Evolutionary conservation across 805 yeast species (phyloP).

Genomic region (Torulaspora quercuum): DNA sequence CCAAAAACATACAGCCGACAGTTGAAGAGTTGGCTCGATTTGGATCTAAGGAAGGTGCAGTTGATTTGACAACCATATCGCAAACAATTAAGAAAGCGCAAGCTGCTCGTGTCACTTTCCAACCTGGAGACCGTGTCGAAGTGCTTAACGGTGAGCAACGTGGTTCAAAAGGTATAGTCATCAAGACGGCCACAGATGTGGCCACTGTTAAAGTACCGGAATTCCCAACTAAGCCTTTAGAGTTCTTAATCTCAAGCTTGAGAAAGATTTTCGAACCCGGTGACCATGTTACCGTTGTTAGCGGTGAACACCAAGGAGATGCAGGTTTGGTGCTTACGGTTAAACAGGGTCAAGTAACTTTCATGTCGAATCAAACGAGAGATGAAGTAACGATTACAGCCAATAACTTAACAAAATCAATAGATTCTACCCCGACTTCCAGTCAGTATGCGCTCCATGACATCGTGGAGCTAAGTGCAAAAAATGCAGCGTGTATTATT

Average conservation of each 20-base stretch:
- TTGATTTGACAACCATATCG: conserved; percentile 83
- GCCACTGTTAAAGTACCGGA: conserved; percentile 49
- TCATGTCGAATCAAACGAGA: conserved; percentile 83
- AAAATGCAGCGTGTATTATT: conserved; percentile 82
- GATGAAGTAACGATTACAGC: conserved; percentile 91
- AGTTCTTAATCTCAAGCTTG: conserved; percentile 75
- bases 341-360: conserved; percentile 79
- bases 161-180: conserved; percentile 78
- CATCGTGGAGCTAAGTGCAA: conserved; percentile 81
- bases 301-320: conserved; percentile 89
- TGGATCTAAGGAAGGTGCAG: conserved; percentile 76
- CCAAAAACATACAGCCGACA: conserved; percentile 78
- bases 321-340: conserved; percentile 89
- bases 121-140: conserved; percentile 92
- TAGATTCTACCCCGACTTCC: conserved; percentile 75
- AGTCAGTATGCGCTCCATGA: conserved; percentile 86
- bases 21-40: conserved; percentile 85
- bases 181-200: conserved; percentile 59
- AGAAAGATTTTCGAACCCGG: conserved; percentile 86
- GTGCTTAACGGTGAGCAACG: conserved; percentile 91
- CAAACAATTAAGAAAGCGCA: conserved; percentile 71
- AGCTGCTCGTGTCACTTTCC: conserved; percentile 59
- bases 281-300: conserved; percentile 90
- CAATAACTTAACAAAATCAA: conserved; percentile 82
- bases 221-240: conserved; percentile 54